phyloP scores from a whole-genome alignment of 768 basidiomycete species.

The Gyrodon lividus region DNA sequence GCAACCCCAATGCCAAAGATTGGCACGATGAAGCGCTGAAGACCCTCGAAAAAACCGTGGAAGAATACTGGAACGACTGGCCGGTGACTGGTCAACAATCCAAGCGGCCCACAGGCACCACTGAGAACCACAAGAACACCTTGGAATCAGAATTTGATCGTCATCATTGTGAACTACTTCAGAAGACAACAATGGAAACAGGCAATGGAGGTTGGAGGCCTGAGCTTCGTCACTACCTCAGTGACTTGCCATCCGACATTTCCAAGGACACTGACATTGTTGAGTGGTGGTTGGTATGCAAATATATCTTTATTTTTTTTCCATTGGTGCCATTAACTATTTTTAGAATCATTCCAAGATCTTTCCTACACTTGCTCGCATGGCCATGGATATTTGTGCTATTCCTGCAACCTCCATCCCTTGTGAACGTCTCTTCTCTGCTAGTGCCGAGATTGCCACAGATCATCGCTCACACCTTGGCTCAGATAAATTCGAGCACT shows the following conservation, averaged over 20 bases:
- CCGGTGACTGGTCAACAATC: no score
- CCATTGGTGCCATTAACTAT: neutral
- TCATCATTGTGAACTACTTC: no score
- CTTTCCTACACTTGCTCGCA: neutral
- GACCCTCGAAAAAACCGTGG: conserved; percentile 2
- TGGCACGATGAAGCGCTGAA: conserved; percentile 13
- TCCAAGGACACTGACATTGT: conserved; percentile 6
- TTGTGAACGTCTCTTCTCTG: conserved; percentile 15
- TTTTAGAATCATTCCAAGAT: neutral
- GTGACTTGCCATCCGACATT: neutral
- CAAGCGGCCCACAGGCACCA: no score
- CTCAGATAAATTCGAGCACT: conserved; percentile 5
- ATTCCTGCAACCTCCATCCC: conserved; percentile 11
- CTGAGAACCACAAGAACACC: no score
- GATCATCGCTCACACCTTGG: conserved; percentile 1
- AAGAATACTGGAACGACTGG: neutral
- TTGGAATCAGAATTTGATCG: no score
- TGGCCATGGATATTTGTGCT: conserved; percentile 1
- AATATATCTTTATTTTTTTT: neutral
- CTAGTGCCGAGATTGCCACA: conserved; percentile 2
- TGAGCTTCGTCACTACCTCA: conserved; percentile 4
- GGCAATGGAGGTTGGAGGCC: no score
- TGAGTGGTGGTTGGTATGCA: no score
- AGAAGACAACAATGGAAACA: no score
- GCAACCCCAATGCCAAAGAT: conserved; percentile 12